Percentiles rank a stretch among this genome's conserved stretches.
These are phyloP conservation scores for Herpotrichia juniperi DNA, from an alignment of 2,329 filamentous ascomycete genomes.

Conservation along the genomic window DNA sequence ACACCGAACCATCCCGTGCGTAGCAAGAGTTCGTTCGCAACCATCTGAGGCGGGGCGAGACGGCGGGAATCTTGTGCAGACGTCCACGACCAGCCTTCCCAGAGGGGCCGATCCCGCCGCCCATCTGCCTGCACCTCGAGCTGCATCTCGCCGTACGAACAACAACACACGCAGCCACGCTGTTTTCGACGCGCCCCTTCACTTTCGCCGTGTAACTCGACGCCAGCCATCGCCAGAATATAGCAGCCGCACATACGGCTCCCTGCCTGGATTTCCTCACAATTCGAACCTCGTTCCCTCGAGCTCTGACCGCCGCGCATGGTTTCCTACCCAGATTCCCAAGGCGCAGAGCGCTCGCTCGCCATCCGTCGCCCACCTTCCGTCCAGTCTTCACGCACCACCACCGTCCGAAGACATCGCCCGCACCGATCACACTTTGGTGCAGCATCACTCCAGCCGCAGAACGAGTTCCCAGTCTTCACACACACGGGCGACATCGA, in stretches of 20 bases:
- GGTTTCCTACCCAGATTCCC: conserved; percentile 67
- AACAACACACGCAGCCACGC: conserved; percentile 37
- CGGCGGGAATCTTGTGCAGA: conserved; percentile 6
- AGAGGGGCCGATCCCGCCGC: conserved; percentile 4
- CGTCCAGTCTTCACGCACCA: conserved; percentile 66
- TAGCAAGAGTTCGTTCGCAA: conserved; percentile 1
- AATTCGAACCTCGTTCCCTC: conserved; percentile 5
- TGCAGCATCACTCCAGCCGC: conserved; percentile 68
- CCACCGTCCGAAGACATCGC: conserved; percentile 66
- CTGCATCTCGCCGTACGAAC: conserved; percentile 32
- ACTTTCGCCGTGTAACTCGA: background rate
- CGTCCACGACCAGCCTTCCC: conserved; percentile 11
- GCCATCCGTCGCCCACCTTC: conserved; percentile 67
- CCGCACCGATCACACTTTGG: conserved; percentile 84
- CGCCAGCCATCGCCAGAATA: conserved; percentile 1
- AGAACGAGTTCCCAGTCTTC: conserved; percentile 94
- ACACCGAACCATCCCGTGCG: conserved; percentile 14
- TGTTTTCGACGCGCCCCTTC: conserved; percentile 27
- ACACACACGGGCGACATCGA: conserved; percentile 91
- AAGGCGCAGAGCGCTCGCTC: conserved; percentile 59
- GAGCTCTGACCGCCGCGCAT: conserved; percentile 48
- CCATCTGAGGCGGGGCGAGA: conserved; percentile 29
- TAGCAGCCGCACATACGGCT: background rate
- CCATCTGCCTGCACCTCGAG: conserved; percentile 24
- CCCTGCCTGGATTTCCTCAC: no score